A percentile compares a stretch with the other conserved stretches of the same genome.
phyloP scores from a whole-genome alignment of 257 asterid species.

The Rehmannia glutinosa region DNA sequence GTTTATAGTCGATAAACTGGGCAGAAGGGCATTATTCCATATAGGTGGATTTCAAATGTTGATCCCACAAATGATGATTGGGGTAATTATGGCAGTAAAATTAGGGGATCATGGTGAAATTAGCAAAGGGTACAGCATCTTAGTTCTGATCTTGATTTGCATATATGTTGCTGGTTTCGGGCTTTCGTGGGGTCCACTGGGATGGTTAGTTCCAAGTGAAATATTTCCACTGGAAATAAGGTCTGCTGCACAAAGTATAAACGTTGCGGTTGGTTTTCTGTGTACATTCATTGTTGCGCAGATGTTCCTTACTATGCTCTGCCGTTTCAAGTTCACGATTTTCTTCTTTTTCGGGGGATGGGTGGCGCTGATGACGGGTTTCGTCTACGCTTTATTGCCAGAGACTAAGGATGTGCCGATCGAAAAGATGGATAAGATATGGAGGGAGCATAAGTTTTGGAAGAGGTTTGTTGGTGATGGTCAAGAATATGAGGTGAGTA shows the following conservation, averaged over 20 bases:
- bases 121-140: not conserved
- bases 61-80: conserved; percentile 14
- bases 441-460: conserved; percentile 35
- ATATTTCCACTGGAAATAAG: conserved; percentile 31
- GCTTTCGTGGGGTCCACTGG: conserved; percentile 38
- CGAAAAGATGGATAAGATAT: conserved; percentile 31
- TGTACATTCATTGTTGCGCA: conserved; percentile 22
- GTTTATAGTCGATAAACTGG: conserved; percentile 11
- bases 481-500: too few species aligned
- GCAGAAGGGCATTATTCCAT: conserved; percentile 15
- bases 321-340: conserved; percentile 18
- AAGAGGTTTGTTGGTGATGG: not conserved
- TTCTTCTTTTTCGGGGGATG: conserved; percentile 37
- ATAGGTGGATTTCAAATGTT: conserved; percentile 26
- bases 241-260: conserved; percentile 35
- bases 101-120: conserved; percentile 24
- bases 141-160: conserved; percentile 20
- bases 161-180: conserved; percentile 25
- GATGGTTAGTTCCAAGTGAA: conserved; percentile 31
- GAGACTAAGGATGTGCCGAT: conserved; percentile 35
- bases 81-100: conserved; percentile 21
- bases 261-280: conserved; percentile 22
- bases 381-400: conserved; percentile 25
- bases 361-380: conserved; percentile 30
- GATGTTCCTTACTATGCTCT: conserved; percentile 23